Conservation (phyloP, 2,329 filamentous ascomycete species). For the Clonostachys rhizophaga region DNA sequence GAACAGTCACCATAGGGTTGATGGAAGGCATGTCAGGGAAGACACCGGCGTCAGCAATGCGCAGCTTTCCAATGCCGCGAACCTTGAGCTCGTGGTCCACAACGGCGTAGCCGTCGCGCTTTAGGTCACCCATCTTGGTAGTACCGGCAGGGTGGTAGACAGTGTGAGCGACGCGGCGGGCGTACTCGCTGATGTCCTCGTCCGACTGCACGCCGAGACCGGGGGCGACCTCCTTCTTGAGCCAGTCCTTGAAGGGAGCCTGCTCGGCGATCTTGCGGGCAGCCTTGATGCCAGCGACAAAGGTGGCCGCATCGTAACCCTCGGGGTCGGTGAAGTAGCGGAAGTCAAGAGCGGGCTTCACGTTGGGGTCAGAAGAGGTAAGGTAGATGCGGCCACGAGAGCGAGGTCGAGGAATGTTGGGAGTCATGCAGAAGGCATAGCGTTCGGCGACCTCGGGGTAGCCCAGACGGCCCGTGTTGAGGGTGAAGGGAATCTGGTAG, state of each 20-base stretch:
- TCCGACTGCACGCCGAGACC: conserved; percentile 70
- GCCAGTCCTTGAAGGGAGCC: conserved; percentile 75
- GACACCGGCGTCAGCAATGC: conserved; percentile 82
- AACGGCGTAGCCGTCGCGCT: conserved; percentile 66
- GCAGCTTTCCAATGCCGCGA: conserved; percentile 65
- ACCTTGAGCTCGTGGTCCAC: conserved; percentile 74
- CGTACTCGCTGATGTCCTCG: conserved; percentile 78
- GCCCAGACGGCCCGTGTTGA: conserved; percentile 78
- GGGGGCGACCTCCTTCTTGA: conserved; percentile 77
- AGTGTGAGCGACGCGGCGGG: conserved; percentile 75
- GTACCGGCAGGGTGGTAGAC: conserved; percentile 89
- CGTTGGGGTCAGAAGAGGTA: conserved; percentile 66
- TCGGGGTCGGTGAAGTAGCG: conserved; percentile 85
- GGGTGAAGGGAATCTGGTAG: conserved; percentile 90
- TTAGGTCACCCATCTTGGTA: conserved; percentile 80
- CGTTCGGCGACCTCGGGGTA: conserved; percentile 60
- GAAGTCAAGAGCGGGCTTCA: conserved; percentile 84
- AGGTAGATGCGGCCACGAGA: conserved; percentile 75
- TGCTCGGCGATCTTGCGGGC: conserved; percentile 74
- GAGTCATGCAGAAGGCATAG: conserved; percentile 89
- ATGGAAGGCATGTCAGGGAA: conserved; percentile 85
- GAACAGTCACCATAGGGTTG: conserved; percentile 87
- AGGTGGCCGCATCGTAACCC: conserved; percentile 78
- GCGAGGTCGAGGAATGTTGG: conserved; percentile 80
- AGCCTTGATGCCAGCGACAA: conserved; percentile 72